Evolutionary conservation across 768 basidiomycete genomes (phyloP).

Genomic region (Mycena venus): DNA sequence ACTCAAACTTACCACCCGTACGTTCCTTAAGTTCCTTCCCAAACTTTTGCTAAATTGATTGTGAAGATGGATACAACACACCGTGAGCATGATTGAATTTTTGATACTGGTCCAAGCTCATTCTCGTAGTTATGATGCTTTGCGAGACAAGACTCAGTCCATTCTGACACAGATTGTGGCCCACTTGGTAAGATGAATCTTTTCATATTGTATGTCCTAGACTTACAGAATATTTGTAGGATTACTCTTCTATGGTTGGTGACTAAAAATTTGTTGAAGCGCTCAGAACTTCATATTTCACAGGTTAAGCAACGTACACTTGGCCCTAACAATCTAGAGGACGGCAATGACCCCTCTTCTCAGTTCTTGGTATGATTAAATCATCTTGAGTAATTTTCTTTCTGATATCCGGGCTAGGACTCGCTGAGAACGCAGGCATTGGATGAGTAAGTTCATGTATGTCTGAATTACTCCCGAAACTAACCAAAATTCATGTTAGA

Average conservation of each 20-base stretch:
- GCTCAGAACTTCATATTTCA: background rate
- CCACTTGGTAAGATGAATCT: conserved; percentile 57
- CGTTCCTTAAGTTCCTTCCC: background rate
- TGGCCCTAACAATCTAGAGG: conserved; percentile 81
- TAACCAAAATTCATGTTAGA: background rate
- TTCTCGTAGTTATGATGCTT: conserved; percentile 23
- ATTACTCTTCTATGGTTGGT: conserved; percentile 60
- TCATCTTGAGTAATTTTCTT: background rate
- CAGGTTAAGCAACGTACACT: conserved; percentile 86
- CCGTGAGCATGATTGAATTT: conserved; percentile 75
- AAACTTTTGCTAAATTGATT: background rate
- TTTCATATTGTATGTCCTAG: background rate
- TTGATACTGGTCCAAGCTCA: background rate
- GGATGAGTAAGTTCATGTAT: conserved; percentile 66
- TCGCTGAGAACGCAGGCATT: conserved; percentile 86
- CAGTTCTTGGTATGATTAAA: conserved; percentile 66
- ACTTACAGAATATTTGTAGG: conserved; percentile 20
- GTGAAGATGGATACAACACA: conserved; percentile 77
- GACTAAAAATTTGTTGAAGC: background rate
- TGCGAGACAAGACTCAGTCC: conserved; percentile 84
- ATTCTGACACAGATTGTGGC: conserved; percentile 90
- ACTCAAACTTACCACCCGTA: conserved; percentile 75
- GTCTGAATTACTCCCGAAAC: background rate
- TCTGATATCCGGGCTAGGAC: conserved; percentile 51
- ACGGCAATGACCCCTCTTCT: conserved; percentile 75